Evolutionary conservation across 192 early-diverging fungal genomes (phyloP), one percentile per base, ranked within the genome.

Genomic region (Coemansia sp.): DNA sequence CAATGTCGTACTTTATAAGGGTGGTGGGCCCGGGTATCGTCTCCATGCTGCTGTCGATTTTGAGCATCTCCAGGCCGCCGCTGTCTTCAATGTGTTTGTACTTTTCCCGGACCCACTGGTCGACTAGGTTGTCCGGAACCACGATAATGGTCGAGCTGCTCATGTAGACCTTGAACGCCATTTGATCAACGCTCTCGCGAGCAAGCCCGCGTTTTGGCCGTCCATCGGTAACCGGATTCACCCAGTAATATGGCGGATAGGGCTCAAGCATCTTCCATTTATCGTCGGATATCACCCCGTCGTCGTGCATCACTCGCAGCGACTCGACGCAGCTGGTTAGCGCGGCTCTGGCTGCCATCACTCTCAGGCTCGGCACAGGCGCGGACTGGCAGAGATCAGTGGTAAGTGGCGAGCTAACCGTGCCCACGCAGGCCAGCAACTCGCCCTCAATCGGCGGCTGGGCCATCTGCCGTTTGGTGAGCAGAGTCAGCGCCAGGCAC

Each of bases 91-190:
- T 49, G 49, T 81, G 79, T 64, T 88, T 89, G 70, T 88, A 87
- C 21, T 90, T 78, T 67, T 92, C 87, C n/a, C 67, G 75, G 11
- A 64, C 62, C 90, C 90, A 92, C 53, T 92, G 90, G 10, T 81
- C 84, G 4, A 86, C 55, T 8, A 92, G 56, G 36, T 84, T 85
- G 58, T 89, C 87, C 3, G 87, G 87, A n/a, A 89, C 86, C 36
- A 90, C 81, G 8, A 90, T 81, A 5, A 92, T 73, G 0, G 90
- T 90, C 15, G 83, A 55, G 34, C 58, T 78, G 17, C 84, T 85
- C 39, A 83, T 59, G 49, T 80, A 86, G 6, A 87, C 75, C 34
- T 82, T 80, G 42, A 73, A 58, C 10, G 62, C 43, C 14, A 67
- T 42, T 27, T 41, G 38, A 11, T 50, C 15, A 14, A 41, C 50